Base-by-base conservation (phyloP, 768 basidiomycete species). In the Suillus cothurnatus region DNA sequence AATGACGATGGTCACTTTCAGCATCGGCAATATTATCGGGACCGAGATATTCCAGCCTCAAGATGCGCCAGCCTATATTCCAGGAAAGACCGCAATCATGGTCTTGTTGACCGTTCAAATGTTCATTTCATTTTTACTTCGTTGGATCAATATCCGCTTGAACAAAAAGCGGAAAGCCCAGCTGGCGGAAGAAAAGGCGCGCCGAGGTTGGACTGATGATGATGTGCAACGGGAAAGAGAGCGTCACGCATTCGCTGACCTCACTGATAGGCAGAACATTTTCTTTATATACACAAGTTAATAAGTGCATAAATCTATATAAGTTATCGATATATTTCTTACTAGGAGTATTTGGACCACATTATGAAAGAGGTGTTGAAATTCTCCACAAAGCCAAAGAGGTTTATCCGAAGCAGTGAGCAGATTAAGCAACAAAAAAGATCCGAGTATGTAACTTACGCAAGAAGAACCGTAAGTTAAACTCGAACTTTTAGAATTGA, bases 61-160 rank as follows among this genome's bases (percentile, higher is more conserved):
- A 66, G 86, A 86, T 66, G 86, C 85, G 3, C 87, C 88, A 0
- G 80, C 71, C 19, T 91, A 90, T 72, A 84, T 88, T 36, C 87
- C 87, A 0, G 89, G 88, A 26, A 91, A 91, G 70, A 84, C 84
- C 17, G 82, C 88, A 1, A 88, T 90, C 67, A 83, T 89, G 79
- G 78, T 87, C 5, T 78, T 89, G 7, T 77, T 90, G 38, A 81
- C 76, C 3, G 81, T 82, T 2, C 86, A 88, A 68, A 72, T 90
- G 36, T 75, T 72, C 21, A 67, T 88, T 26, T 84, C 81, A 2
- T 72, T 81, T 65, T 59, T 85, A 31, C 75, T 90, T 15, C 81
- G 86, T 15, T 84, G 80, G 76, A 81, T 88, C 67, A 89, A 88
- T 71, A 12, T 83, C 1, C 79, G 81, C 17, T 71, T 88, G 68